Conservation (phyloP, 2,329 filamentous ascomycete species). For the Ramularia endophylla region DNA sequence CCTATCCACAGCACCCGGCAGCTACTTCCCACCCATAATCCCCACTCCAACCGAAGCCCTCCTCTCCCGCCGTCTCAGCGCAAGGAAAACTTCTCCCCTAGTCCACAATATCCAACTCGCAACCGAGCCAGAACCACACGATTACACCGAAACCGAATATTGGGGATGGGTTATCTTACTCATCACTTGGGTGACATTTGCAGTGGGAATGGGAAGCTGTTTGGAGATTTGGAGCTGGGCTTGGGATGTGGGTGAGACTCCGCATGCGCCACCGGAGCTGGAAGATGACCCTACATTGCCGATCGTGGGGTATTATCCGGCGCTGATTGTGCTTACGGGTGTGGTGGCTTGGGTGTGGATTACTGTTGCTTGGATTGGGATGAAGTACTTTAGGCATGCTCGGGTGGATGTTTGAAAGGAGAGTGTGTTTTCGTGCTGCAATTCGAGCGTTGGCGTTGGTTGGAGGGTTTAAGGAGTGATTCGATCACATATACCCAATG, state of each 20-base stretch:
- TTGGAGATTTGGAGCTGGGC: conserved; percentile 97
- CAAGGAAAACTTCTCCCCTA: conserved; percentile 20
- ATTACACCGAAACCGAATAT: conserved; percentile 93
- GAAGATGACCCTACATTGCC: conserved; percentile 93
- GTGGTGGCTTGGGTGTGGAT: conserved; percentile 99
- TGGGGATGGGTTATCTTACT: conserved; percentile 95
- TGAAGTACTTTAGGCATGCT: conserved; percentile 99
- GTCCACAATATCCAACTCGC: conserved; percentile 21
- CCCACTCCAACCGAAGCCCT: conserved; percentile 8
- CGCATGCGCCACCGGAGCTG: conserved; percentile 89
- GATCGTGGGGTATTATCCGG: conserved; percentile 95
- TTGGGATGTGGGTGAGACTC: conserved; percentile 95
- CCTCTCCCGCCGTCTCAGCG: conserved; percentile 13
- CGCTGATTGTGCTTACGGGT: conserved; percentile 82
- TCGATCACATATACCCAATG: no score
- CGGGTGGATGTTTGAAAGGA: conserved; percentile 60
- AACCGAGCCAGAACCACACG: conserved; percentile 57
- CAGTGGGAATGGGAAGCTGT: conserved; percentile 93
- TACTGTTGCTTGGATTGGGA: conserved; percentile 92
- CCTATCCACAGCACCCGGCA: conserved; percentile 18
- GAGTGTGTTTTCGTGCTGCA: no score
- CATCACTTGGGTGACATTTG: conserved; percentile 93
- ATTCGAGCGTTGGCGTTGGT: no score
- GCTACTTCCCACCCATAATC: conserved; percentile 24
- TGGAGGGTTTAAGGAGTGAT: no score